Base-by-base conservation (phyloP, 2,329 filamentous ascomycete species). In the Hymenoscyphus scutula region DNA sequence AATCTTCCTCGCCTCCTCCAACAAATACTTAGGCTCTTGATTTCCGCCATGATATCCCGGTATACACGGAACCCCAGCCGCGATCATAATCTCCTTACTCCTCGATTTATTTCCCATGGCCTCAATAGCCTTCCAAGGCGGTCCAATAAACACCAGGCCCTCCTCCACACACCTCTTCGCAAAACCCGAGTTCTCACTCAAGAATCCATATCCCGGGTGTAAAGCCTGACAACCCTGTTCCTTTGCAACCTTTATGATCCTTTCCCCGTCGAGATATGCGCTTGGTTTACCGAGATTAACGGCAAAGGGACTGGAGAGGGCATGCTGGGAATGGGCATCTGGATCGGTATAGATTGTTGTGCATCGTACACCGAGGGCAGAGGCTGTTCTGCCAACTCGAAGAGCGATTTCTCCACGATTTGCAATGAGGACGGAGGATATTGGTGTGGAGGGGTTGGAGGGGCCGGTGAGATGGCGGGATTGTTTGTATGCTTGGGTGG, bases 351-450 rank as follows among this genome's bases (percentile, higher is more conserved):
- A 99, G 63, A 99, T 84, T 0, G 94, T 97, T 0, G 94, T 97
- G 19, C 94, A 96, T 65, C 88, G 87, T 73, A 99, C 96, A 62
- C 95, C 94, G 74, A 97, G 89, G 67, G 89, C 86, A 58, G 90
- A 83, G 37, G 95, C 95, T 25, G 95, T 99, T 68, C 88, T 86
- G 68, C 93, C 90, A 69, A 99, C 95, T 69, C 95, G 90, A 74
- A 99, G 82, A 57, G 95, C 95, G 71, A 99, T 99, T 78, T 99
- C 95, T 71, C 95, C 95, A 70, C 95, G 89, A 76, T 99, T 99
- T 60, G 95, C 95, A 74, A 99, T 98, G 27, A 99, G 83, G 51
- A 98, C 90, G 8, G 92, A 96, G 61, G 86, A 87, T 68, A 88
- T 84, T 32, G 84, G 82, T 15, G 79, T 81, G 55, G 61, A 34